Evolutionary conservation across 306 rosid species (phyloP), one percentile per base, ranked within the genome.

Genomic region (Dalbergia cultrata): DNA sequence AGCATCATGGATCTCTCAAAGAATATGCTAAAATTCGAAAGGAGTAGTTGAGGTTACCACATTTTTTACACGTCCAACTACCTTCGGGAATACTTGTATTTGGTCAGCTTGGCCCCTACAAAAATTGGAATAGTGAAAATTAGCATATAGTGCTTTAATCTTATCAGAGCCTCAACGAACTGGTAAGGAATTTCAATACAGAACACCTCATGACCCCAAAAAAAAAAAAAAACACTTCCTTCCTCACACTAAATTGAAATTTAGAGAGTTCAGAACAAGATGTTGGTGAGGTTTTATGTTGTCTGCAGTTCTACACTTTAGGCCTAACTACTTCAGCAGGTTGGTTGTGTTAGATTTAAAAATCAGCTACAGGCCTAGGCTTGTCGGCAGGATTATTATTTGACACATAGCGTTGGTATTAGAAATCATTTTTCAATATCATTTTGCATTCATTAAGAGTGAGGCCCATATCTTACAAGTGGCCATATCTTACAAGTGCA

Each of bases 31-130:
- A 22, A 53, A 39, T 79, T 72, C 88, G 76, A 69, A 85, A 87
- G 44, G 87, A 88, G 70, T 87, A 85, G 78, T 87, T 87, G 53
- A 87, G 60, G 41, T 85, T 82, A 19, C 88, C 90, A 16, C 88
- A 87, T 10, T 87, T 80, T 74, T 5, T 52, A 74, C 88, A 87
- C 22, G 75, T 82, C 89, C 87, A 88, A 79, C 87, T 82, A 67
- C 90, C 90, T 62, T 85, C 90, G 35, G 86, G 90, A 54, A 63
- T 58, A 41, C 74, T 58, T 33, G 56, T 14, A 57, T 75, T 78
- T 75, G 86, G 54, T 57, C 54, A 79, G 35, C 68, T 81, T 47
- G 67, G 26, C 33, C 86, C 86, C 90, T 87, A 45, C 73, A 72
- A 49, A 17, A 19, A 82, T 56, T 65, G n/a, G 26, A 52, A 54